These are phyloP conservation scores for Lachnum nothofagi DNA, from an alignment of 2,329 filamentous ascomycete genomes.

Conservation along the genomic window DNA sequence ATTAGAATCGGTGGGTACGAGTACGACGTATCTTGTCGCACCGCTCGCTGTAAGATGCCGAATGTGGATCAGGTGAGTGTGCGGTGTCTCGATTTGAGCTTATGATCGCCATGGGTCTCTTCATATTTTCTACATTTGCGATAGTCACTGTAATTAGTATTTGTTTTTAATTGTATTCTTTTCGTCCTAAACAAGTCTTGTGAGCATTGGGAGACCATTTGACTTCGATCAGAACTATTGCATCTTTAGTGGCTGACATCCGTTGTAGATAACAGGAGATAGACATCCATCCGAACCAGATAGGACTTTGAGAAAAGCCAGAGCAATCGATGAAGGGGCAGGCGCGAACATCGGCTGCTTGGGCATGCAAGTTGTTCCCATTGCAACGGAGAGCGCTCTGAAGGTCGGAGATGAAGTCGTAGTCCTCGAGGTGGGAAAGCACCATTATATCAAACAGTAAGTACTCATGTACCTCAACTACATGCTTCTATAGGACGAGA, in stretches of 20 bases:
- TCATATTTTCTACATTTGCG: too few relatives aligned
- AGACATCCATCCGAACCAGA: conserved; percentile 48
- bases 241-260: too few relatives aligned
- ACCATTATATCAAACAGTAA: conserved; percentile 23
- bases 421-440: conserved; percentile 38
- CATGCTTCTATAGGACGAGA: too few relatives aligned
- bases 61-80: conserved; percentile 63
- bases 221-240: too few relatives aligned
- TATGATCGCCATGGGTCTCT: too few relatives aligned
- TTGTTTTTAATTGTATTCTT: too few relatives aligned
- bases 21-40: conserved; percentile 59
- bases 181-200: too few relatives aligned
- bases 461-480: not conserved
- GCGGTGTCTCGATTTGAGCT: too few relatives aligned
- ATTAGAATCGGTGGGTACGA: conserved; percentile 49
- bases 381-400: conserved; percentile 42
- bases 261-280: too few relatives aligned
- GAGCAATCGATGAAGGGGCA: conserved; percentile 57
- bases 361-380: conserved; percentile 61
- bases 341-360: conserved; percentile 50
- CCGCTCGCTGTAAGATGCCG: conserved; percentile 64
- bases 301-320: conserved; percentile 51
- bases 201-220: too few relatives aligned
- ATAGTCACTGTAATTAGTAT: too few relatives aligned
- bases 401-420: conserved; percentile 53